Percentiles rank a stretch among this genome's conserved stretches.
phyloP scores from a whole-genome alignment of 1,284 basidiomycete genomes.

The Tilletia caries region DNA sequence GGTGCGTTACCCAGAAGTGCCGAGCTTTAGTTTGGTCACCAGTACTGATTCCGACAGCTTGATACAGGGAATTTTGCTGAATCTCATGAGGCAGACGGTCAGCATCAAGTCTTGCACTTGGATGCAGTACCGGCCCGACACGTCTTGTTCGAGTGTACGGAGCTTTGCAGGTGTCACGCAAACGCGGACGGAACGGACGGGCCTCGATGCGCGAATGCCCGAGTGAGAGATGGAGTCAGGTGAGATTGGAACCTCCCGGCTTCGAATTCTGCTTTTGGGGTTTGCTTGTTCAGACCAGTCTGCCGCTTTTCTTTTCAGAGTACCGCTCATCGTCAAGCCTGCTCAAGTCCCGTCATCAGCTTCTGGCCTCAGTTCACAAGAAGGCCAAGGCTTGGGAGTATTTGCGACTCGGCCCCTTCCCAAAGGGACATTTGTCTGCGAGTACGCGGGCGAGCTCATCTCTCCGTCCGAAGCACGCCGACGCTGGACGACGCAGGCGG shows the following conservation, averaged over 20 bases:
- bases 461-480: conserved; percentile 11
- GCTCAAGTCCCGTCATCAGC: too few relatives aligned
- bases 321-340: neutral
- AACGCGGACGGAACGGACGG: neutral
- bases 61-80: neutral
- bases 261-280: too few relatives aligned
- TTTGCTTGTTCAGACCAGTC: too few relatives aligned
- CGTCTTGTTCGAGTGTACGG: conserved; percentile 1
- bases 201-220: neutral
- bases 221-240: neutral
- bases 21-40: too few relatives aligned
- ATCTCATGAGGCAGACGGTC: too few relatives aligned
- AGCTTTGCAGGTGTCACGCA: neutral
- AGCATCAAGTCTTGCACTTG: neutral
- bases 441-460: conserved; percentile 21
- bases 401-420: conserved; percentile 14
- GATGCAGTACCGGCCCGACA: neutral
- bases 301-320: neutral
- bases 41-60: neutral
- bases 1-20: neutral
- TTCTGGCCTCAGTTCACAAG: too few relatives aligned
- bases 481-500: conserved; percentile 13
- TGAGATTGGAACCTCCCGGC: too few relatives aligned
- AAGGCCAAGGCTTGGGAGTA: conserved; percentile 12
- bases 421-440: conserved; percentile 18